Evolutionary conservation across 202 grass and related monocot genomes (phyloP).

Genomic region (Carex arenaria): DNA sequence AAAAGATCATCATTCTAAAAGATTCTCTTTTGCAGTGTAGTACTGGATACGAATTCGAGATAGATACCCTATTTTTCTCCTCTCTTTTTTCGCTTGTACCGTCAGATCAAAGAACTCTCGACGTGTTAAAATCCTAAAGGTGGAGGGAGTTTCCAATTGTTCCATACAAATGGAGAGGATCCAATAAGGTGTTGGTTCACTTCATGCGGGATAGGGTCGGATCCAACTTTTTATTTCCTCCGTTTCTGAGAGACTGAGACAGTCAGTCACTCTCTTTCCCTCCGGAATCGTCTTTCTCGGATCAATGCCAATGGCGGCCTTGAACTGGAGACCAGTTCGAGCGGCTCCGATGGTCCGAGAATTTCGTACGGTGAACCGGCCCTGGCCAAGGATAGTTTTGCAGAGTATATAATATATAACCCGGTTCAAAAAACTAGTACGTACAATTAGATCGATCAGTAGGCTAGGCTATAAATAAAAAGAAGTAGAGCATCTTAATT

Average conservation of each 20-base stretch:
- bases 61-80: too few relatives aligned
- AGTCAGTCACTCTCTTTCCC: neutral
- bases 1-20: too few relatives aligned
- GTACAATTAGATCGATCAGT: neutral
- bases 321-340: constrained; percentile 1
- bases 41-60: too few relatives aligned
- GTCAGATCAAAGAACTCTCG: too few relatives aligned
- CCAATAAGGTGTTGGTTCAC: too few relatives aligned
- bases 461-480: neutral
- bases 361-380: neutral
- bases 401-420: neutral
- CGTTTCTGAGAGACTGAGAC: neutral
- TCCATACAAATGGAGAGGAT: too few relatives aligned
- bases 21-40: too few relatives aligned
- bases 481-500: neutral
- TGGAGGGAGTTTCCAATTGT: too few relatives aligned
- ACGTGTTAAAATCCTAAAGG: too few relatives aligned
- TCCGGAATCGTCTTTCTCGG: neutral
- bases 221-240: neutral
- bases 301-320: neutral
- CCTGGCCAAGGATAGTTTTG: neutral
- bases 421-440: neutral
- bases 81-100: too few relatives aligned
- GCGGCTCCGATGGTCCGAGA: neutral
- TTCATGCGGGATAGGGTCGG: neutral